phyloP scores from a whole-genome alignment of 2,329 filamentous ascomycete species.

The Microthyrium microscopicum region DNA sequence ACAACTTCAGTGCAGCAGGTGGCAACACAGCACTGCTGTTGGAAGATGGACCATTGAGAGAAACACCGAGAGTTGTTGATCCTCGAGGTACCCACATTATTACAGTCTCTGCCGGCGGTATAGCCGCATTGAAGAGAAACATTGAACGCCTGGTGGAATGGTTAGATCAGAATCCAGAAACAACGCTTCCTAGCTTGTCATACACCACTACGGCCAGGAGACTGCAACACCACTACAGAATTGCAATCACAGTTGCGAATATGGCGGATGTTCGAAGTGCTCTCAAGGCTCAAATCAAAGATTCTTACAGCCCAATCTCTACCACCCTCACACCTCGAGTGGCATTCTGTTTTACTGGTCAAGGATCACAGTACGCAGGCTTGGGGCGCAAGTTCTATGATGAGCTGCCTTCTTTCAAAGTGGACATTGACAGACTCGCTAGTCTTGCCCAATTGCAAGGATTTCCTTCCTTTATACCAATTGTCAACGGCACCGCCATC shows the following conservation, averaged over 20 bases:
- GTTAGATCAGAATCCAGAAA: conserved; percentile 9
- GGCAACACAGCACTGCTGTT: conserved; percentile 19
- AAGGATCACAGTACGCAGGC: conserved; percentile 16
- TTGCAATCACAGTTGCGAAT: conserved; percentile 11
- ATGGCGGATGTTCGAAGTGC: conserved; percentile 28
- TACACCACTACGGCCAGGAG: conserved; percentile 15
- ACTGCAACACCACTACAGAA: conserved; percentile 12
- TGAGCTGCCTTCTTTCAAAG: conserved; percentile 14
- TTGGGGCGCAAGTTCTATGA: conserved; percentile 18
- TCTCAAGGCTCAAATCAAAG: conserved; percentile 28
- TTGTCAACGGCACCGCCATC: conserved; percentile 12
- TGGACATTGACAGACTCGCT: conserved; percentile 17
- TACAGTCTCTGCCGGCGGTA: conserved; percentile 11
- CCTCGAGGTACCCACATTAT: conserved; percentile 10
- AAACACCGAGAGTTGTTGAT: conserved; percentile 18
- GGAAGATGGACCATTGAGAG: conserved; percentile 18
- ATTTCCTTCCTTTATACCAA: conserved; percentile 16
- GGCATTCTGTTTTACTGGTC: conserved; percentile 24
- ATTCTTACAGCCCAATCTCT: conserved; percentile 9
- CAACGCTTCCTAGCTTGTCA: conserved; percentile 10
- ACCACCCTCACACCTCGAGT: conserved; percentile 12
- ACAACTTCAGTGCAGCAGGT: conserved; percentile 23
- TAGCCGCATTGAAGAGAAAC: conserved; percentile 10
- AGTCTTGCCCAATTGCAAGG: conserved; percentile 14
- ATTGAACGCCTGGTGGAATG: conserved; percentile 8